Percentiles rank a stretch among this genome's conserved stretches.
phyloP scores from a whole-genome alignment of 73 alveolate species.

The Paramecium caudatum region DNA sequence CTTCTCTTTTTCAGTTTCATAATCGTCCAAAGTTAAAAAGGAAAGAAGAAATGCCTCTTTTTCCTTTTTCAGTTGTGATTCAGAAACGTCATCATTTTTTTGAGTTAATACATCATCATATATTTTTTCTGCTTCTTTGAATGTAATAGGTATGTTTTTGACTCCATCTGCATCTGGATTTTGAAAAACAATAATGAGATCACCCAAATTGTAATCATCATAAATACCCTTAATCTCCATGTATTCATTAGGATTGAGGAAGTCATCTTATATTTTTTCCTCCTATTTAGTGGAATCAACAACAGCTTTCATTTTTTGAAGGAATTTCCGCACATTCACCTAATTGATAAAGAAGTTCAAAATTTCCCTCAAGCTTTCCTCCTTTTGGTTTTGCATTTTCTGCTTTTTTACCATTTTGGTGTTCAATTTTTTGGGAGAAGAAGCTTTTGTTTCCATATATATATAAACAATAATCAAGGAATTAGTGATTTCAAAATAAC shows the following conservation, averaged over 20 bases:
- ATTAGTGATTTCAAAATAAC: not conserved
- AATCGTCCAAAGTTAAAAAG: conserved; percentile 11
- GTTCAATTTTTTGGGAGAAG: no score
- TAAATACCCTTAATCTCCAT: conserved; percentile 21
- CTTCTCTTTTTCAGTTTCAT: not conserved
- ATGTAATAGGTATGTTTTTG: conserved; percentile 6
- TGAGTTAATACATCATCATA: conserved; percentile 7
- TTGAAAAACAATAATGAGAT: conserved; percentile 23
- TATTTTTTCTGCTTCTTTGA: conserved; percentile 44
- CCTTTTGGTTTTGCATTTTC: conserved; percentile 29
- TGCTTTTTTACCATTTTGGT: conserved; percentile 18
- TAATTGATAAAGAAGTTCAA: conserved; percentile 38
- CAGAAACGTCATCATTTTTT: conserved; percentile 52
- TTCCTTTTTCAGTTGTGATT: conserved; percentile 38
- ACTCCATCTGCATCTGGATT: conserved; percentile 64
- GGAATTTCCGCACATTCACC: conserved; percentile 39
- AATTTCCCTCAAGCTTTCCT: conserved; percentile 49
- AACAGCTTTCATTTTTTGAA: conserved; percentile 34
- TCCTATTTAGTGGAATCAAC: not conserved
- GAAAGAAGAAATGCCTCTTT: conserved; percentile 40
- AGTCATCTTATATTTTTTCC: conserved; percentile 46
- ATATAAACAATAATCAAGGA: conserved; percentile 15
- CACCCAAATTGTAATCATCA: conserved; percentile 68
- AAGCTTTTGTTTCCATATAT: not conserved
- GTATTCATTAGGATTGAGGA: conserved; percentile 62